Evolutionary conservation across 208 protist genomes (phyloP).

Genomic region (Strigomonas culicis): DNA sequence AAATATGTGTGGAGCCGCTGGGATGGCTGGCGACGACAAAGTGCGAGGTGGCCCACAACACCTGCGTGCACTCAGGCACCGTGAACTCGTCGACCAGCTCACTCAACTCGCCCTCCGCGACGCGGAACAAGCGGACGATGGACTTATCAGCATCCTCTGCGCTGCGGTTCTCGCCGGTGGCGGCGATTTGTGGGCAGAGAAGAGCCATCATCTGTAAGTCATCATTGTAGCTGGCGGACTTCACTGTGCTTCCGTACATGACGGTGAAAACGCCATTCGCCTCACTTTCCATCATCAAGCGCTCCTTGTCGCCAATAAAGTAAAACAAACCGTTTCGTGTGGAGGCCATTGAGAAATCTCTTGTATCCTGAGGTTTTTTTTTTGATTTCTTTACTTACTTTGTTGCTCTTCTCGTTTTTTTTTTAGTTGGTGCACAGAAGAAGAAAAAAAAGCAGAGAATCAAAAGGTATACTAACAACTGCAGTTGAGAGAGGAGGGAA

Average conservation of each 20-base stretch:
- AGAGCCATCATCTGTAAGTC: constrained; percentile 25
- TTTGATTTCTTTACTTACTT: constrained; percentile 10
- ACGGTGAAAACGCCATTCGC: constrained; percentile 9
- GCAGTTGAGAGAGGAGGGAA: neutral
- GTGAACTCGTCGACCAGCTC: constrained; percentile 4
- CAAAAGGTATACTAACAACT: neutral
- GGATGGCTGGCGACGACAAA: constrained; percentile 24
- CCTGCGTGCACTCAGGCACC: neutral
- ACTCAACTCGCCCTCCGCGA: neutral
- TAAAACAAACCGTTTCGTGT: constrained; percentile 27
- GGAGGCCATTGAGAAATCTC: constrained; percentile 11
- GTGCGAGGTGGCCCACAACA: neutral
- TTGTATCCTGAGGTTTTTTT: constrained; percentile 8
- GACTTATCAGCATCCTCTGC: neutral
- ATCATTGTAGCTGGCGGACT: constrained; percentile 26
- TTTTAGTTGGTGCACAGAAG: too few species aligned
- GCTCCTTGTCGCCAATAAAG: constrained; percentile 11
- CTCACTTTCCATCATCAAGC: neutral
- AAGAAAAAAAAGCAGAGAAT: constrained; percentile 1
- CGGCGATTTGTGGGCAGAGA: constrained; percentile 17
- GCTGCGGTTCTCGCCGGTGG: constrained; percentile 12
- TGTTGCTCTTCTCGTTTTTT: neutral
- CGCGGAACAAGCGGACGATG: neutral
- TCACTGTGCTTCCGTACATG: constrained; percentile 34
- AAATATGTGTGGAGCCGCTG: constrained; percentile 21